Evolutionary conservation across 2,329 filamentous ascomycete species (phyloP), one percentile per base, ranked within the genome.

Genomic region (Aureobasidium sp.): DNA sequence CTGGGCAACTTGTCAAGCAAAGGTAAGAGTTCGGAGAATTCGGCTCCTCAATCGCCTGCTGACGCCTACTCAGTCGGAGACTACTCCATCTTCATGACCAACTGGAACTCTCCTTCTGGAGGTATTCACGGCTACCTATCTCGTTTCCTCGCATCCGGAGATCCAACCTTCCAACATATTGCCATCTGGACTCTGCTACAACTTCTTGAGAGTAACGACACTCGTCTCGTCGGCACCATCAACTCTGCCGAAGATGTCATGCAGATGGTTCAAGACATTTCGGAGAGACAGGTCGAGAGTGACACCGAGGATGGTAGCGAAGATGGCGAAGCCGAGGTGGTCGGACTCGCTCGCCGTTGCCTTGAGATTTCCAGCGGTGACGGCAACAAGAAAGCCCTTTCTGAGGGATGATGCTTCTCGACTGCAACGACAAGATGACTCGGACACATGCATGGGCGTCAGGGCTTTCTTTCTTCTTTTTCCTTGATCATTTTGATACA

Each of bases 161-260:
- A 99, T 72, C 87, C 94, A 0, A 99, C 94, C 0, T 99, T 99
- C 81, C 94, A 99, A 76, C 94, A 99, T 73, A 99, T 99, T 71
- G 94, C 94, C 56, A 96, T 97, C 66, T 99, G 94, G 94, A 99
- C 94, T 1, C 78, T 99, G 52, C 83, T 99, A 3, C 94, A 99
- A 72, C 83, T 99, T 5, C 86, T 99, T 56, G 94, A 99, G 76
- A 97, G 93, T 0, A 92, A 96, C 73, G 93, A 99, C 72, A 87
- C 89, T 76, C 88, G 85, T 61, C 81, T 99, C n/a, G 88, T 97
- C 65, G 86, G 87, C 54, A 85, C 91, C 53, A 97, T 99, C 68
- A 87, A 90, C 68, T 89, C 93, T 71, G 92, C 91, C 1, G 89
- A 93, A 66, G 91, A 96, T 67, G 89, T 99, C 67, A 89, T 97